Evolutionary conservation across 305 asterid genomes (phyloP), one percentile per base, ranked within the genome.

Genomic region (Fraxinus albicans): DNA sequence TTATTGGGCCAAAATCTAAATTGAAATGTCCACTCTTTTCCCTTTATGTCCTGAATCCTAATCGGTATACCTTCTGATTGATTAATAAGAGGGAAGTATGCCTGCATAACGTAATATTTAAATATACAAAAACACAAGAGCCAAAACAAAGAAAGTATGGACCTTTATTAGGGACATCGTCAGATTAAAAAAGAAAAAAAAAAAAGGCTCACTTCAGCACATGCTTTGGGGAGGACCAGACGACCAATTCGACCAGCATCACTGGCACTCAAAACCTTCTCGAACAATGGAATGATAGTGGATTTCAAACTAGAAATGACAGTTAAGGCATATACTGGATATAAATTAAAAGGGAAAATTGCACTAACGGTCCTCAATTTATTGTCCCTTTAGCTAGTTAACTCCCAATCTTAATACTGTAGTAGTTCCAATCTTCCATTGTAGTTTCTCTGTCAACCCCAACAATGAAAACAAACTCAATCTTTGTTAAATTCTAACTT

Each of bases 161-260:
- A 1, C n/a, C 36, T 12, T 10, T 79, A 27, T 38, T 36, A 9
- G 33, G 34, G 36, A 65, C 53, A 83, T 19, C 47, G 9, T 38
- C 27, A 12, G 38, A 63, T 25, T 31, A 21, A 40, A 47, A 83
- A 79, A 13, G 47, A 2, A 40, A 3, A 29, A 4, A 29, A 4
- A 70, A 53, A 82, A 78, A 77, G 31, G 80, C 95, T 90, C 82
- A 96, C 99, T 88, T 96, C 99, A 73, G 99, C 99, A 85, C 99
- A 96, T 84, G 99, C 99, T 92, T 96, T 96, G 6, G 98, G 98
- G 63, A 96, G 95, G 88, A 96, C 98, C 77, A 96, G 89, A 65
- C 99, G 98, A 74, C 99, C 99, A 35, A 96, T 96, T 86, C 99
- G 89, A 47, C 99, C 99, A 79, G 99, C 99, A 87, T 96, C 99